These are phyloP conservation scores for Triglochin maritima DNA, from an alignment of 106 monocot species.

Conservation along the genomic window DNA sequence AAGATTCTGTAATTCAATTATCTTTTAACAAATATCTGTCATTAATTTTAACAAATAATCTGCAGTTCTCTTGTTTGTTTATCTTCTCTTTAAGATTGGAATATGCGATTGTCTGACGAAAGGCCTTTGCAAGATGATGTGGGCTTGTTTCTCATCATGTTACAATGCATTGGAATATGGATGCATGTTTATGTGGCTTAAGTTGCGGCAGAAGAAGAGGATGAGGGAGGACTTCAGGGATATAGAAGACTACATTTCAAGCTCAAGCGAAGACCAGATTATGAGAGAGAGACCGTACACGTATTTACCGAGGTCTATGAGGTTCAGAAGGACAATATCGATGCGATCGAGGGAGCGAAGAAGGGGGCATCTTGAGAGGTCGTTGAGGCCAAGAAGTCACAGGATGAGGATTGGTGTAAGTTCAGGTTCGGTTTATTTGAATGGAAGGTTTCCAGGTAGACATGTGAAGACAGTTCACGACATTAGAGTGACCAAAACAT, in stretches of 20 bases:
- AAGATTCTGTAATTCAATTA: background rate
- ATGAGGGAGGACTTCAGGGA: conserved; percentile 4
- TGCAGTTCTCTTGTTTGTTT: conserved; percentile 72
- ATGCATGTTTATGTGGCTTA: conserved; percentile 34
- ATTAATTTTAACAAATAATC: background rate
- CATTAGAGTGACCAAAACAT: conserved; percentile 61
- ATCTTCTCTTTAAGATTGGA: conserved; percentile 66
- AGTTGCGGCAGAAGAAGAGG: conserved; percentile 18
- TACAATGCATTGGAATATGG: conserved; percentile 35
- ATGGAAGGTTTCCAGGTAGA: conserved; percentile 12
- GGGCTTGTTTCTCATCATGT: conserved; percentile 41
- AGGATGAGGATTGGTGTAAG: conserved; percentile 37
- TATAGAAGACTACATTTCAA: conserved; percentile 30
- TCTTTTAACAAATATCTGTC: background rate
- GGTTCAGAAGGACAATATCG: conserved; percentile 23
- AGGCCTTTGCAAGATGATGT: conserved; percentile 49
- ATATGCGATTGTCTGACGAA: conserved; percentile 46
- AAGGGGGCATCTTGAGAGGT: conserved; percentile 39
- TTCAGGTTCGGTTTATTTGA: conserved; percentile 22
- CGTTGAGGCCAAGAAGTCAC: conserved; percentile 59
- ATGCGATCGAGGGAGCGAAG: conserved; percentile 39
- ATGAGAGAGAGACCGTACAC: conserved; percentile 14
- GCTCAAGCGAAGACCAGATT: conserved; percentile 20
- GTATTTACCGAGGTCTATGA: conserved; percentile 8
- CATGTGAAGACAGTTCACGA: conserved; percentile 34